Base-by-base conservation (phyloP, 2,329 filamentous ascomycete genomes). In the Aspergillus proliferans region DNA sequence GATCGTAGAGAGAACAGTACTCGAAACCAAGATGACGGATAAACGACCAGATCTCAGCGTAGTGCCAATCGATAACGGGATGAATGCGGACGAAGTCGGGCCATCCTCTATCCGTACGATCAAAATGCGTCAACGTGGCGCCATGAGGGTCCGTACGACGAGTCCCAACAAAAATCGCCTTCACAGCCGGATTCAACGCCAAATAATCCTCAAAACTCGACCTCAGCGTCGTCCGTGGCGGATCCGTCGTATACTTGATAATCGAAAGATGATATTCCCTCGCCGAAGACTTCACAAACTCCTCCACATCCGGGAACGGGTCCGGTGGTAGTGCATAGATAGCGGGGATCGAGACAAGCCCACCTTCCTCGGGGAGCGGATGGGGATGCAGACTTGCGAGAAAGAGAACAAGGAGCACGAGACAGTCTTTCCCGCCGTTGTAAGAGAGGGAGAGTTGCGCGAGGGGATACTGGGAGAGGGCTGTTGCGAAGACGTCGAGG, bases 1-100 rank as follows among this genome's bases (percentile, higher is more conserved):
- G 76, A 66, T 96, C 89, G 68, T 98, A 98, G 22, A 98, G 76
- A 9, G 76, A 72, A 68, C 93, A 97, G 65, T 95, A 98, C 4
- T 85, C 83, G 24, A 97, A 83, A 1, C 82, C 78, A 26, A 97
- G 73, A 61, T 87, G 83, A 26, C 61, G 63, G 77, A 88, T 76
- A 64, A 94, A 90, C 15, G 84, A 82, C 93, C 93, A 97, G 47
- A 97, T 92, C 68, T 97, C 92, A 9, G 83, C 81, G 69, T 96
- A 95, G 67, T 93, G 88, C 93, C 93, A 98, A 70, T 98, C 93
- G 63, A 98, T 91, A 8, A 98, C 87, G 0, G 93, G 92, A 69
- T 98, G 90, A 52, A 97, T 79, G 50, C 93, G 82, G 84, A 97
- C 91, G 63, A 97, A 95, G 40, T 78, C 74, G 33, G 93, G 93